Conservation (phyloP, 441 rosid species). For the Jatropha podagrica region DNA sequence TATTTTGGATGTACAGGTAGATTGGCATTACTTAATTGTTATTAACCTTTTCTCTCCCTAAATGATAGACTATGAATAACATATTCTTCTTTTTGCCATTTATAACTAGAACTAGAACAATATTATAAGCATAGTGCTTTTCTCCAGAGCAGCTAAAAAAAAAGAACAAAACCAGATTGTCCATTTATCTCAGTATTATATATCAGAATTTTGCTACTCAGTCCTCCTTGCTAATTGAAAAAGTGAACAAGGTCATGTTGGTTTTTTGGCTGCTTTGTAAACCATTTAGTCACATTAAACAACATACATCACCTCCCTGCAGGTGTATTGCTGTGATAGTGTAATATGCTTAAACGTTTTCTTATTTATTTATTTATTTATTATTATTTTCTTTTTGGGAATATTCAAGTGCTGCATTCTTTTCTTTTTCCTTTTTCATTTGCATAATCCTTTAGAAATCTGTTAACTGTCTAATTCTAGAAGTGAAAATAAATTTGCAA, state of each 20-base stretch:
- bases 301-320: not conserved
- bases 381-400: not conserved
- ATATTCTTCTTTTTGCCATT: not conserved
- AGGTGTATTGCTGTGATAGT: not conserved
- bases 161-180: too few species aligned
- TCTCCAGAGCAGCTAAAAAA: too few species aligned
- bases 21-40: not conserved
- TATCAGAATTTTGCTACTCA: not conserved
- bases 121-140: too few species aligned
- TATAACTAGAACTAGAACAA: not conserved
- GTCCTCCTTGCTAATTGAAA: not conserved
- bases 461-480: not conserved
- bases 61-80: not conserved
- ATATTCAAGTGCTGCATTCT: not conserved
- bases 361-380: not conserved
- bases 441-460: not conserved
- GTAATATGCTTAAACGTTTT: not conserved
- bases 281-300: not conserved
- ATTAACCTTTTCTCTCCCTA: not conserved
- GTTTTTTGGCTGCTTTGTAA: not conserved
- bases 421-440: not conserved
- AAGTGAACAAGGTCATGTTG: not conserved
- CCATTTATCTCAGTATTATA: too few species aligned
- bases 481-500: not conserved
- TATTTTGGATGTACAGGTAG: conserved; percentile 59